Conservation (phyloP, 352 stramenopile species). For the Halophytophthora polymorphica region DNA sequence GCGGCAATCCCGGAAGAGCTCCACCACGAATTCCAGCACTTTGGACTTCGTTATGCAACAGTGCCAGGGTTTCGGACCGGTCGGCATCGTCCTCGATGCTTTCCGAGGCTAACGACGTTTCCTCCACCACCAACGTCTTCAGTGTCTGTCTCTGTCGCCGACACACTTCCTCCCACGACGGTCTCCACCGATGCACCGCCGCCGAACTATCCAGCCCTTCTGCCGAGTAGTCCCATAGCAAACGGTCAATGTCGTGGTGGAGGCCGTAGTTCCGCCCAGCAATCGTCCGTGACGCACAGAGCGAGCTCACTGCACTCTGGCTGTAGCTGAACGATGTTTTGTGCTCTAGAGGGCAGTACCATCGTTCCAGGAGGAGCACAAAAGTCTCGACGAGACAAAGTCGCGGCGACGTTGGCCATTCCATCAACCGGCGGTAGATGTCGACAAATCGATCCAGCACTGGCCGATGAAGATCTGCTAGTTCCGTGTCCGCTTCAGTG, state of each 20-base stretch:
- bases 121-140: constrained; percentile 6
- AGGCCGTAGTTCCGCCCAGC: constrained; percentile 17
- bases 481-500: background rate
- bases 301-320: background rate
- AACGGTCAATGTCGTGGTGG: constrained; percentile 14
- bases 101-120: constrained; percentile 3
- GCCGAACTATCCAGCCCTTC: constrained; percentile 3
- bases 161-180: constrained; percentile 1
- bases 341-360: constrained; percentile 11
- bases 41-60: constrained; percentile 1
- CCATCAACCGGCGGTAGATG: constrained; percentile 9
- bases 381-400: constrained; percentile 9
- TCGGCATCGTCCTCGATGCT: constrained; percentile 8
- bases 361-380: constrained; percentile 9
- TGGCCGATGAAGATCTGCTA: constrained; percentile 4
- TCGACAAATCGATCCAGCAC: constrained; percentile 12
- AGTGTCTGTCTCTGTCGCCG: background rate
- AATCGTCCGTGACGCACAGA: constrained; percentile 13
- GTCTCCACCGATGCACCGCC: background rate
- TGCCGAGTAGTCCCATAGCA: constrained; percentile 1
- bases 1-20: too few relatives aligned
- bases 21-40: too few relatives aligned
- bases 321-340: background rate
- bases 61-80: constrained; percentile 6
- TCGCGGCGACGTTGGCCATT: background rate